phyloP scores from a whole-genome alignment of 1,284 basidiomycete genomes.

The Phylloporus sp. region DNA sequence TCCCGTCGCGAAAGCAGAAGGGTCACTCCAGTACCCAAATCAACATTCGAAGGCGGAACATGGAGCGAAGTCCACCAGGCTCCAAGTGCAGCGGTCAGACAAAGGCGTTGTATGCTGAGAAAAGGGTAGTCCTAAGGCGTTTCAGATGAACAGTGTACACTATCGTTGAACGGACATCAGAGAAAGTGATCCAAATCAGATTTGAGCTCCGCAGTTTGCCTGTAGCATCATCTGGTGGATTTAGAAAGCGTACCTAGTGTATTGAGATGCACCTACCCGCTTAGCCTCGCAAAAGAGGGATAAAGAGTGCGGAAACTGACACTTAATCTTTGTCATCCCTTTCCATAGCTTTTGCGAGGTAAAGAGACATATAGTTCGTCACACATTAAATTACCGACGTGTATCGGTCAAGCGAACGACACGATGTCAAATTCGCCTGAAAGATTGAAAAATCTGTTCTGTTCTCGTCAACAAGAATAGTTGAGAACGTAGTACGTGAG shows the following conservation, averaged over 20 bases:
- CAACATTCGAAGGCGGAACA: slow-evolving; percentile 51
- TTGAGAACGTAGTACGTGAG: slow-evolving; percentile 49
- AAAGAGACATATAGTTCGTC: slow-evolving; percentile 42
- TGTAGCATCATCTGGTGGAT: slow-evolving; percentile 12
- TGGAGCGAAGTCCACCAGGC: slow-evolving; percentile 42
- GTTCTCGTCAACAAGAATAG: slow-evolving; percentile 63
- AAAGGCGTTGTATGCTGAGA: slow-evolving; percentile 26
- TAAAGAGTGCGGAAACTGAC: slow-evolving; percentile 54
- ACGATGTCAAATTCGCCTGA: slow-evolving; percentile 48
- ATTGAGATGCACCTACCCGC: slow-evolving; percentile 60
- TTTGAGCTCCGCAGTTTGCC: slow-evolving; percentile 30
- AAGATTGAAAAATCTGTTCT: slow-evolving; percentile 59
- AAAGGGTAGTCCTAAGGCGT: slow-evolving; percentile 46
- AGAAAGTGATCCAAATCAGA: slow-evolving; percentile 51
- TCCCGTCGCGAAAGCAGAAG: slow-evolving; percentile 35
- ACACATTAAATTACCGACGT: neutral
- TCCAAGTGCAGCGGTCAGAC: slow-evolving; percentile 24
- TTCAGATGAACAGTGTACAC: slow-evolving; percentile 51
- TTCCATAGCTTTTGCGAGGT: slow-evolving; percentile 33
- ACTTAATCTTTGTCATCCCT: slow-evolving; percentile 45
- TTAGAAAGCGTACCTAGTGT: slow-evolving; percentile 34
- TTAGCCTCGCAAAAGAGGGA: slow-evolving; percentile 50
- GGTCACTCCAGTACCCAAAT: slow-evolving; percentile 46
- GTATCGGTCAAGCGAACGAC: neutral
- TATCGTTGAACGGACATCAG: slow-evolving; percentile 65